Conservation (phyloP, 305 asterid genomes). For the Euphrasia arctica region DNA sequence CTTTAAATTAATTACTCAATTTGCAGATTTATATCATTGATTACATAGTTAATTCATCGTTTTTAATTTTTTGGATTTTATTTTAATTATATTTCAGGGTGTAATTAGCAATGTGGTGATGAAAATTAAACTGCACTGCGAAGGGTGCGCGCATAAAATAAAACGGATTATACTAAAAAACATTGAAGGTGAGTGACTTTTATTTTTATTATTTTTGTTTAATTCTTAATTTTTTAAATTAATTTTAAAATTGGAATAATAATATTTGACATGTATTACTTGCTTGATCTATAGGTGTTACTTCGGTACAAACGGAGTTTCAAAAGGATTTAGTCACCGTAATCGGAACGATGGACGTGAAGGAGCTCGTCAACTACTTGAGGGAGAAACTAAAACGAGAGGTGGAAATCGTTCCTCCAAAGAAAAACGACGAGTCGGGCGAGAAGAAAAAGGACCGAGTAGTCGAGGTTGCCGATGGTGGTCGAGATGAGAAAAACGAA, state of each 20-base stretch:
- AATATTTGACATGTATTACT: no score
- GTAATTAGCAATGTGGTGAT: constrained; percentile 47
- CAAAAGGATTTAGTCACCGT: constrained; percentile 56
- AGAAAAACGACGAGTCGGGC: constrained; percentile 33
- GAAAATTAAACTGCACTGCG: constrained; percentile 70
- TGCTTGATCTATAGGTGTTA: constrained; percentile 41
- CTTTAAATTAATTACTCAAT: background rate
- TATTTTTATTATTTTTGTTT: background rate
- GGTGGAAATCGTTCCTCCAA: constrained; percentile 44
- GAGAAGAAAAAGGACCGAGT: constrained; percentile 12
- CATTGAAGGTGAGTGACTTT: constrained; percentile 48
- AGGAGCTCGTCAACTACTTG: constrained; percentile 43
- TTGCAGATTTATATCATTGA: background rate
- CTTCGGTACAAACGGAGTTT: constrained; percentile 37
- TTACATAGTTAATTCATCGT: constrained; percentile 1
- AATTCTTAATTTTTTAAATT: no score
- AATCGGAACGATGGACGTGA: constrained; percentile 55
- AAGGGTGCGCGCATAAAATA: constrained; percentile 66
- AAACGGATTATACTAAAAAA: constrained; percentile 51
- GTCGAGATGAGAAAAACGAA: no score
- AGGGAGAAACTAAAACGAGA: constrained; percentile 48
- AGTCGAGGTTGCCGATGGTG: background rate
- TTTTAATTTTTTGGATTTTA: background rate
- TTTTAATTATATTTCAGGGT: constrained; percentile 34
- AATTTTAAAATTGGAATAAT: no score